Evolutionary conservation across 2,329 filamentous ascomycete genomes (phyloP).

Genomic region (Calonectria pseudoreteaudii): DNA sequence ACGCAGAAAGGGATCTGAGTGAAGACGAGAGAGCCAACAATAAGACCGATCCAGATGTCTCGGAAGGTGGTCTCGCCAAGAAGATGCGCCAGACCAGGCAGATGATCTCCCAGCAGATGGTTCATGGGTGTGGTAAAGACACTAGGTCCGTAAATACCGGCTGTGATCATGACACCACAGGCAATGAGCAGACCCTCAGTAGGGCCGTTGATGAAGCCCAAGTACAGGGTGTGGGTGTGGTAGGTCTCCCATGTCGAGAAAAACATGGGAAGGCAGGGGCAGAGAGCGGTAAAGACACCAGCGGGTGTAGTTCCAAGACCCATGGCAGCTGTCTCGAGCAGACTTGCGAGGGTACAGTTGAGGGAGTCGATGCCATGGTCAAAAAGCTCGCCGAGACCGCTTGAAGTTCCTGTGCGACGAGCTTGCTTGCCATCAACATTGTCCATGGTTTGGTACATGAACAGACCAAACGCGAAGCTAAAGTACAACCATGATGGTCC

Average conservation of each 20-base stretch:
- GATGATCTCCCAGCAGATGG: conserved; percentile 69
- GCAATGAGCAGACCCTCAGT: conserved; percentile 95
- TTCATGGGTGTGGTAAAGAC: conserved; percentile 86
- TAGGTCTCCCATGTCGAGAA: conserved; percentile 99
- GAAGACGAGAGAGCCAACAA: conserved; percentile 73
- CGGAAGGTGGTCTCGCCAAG: conserved; percentile 81
- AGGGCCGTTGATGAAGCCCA: conserved; percentile 96
- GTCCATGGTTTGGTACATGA: conserved; percentile 99
- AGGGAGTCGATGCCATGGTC: conserved; percentile 98
- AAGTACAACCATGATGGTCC: conserved; percentile 94
- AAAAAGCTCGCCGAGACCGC: conserved; percentile 94
- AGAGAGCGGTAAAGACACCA: conserved; percentile 90
- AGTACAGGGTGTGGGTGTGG: conserved; percentile 96
- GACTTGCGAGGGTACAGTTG: conserved; percentile 93
- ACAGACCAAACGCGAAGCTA: conserved; percentile 94
- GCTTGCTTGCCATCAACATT: conserved; percentile 99
- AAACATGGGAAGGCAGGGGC: conserved; percentile 97
- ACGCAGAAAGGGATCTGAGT: conserved; percentile 91
- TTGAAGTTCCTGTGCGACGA: conserved; percentile 92
- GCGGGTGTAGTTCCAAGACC: conserved; percentile 85
- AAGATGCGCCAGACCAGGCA: conserved; percentile 65
- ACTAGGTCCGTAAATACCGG: conserved; percentile 87
- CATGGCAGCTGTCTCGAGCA: conserved; percentile 94
- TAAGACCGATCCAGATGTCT: conserved; percentile 86
- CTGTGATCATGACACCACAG: conserved; percentile 85